phyloP scores from a whole-genome alignment of 2,329 filamentous ascomycete species.

The Trichoderma lentiforme region DNA sequence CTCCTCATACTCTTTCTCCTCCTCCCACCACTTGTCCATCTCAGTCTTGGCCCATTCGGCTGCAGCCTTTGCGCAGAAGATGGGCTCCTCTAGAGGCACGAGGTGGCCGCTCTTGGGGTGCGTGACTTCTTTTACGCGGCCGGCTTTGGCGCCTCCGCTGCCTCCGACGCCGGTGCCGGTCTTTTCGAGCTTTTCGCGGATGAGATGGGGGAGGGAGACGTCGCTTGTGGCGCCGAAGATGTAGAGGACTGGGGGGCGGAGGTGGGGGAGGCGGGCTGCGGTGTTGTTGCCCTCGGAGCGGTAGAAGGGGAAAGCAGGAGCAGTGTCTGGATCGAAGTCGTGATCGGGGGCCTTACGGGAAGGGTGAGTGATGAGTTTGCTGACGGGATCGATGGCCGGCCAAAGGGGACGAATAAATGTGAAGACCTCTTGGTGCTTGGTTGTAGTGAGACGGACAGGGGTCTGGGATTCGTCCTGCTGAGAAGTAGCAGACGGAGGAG shows the following conservation, averaged over 20 bases:
- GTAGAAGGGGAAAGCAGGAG: slow-evolving; percentile 57
- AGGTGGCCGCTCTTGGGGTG: slow-evolving; percentile 70
- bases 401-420: slow-evolving; percentile 66
- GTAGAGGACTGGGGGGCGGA: slow-evolving; percentile 66
- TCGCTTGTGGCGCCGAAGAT: slow-evolving; percentile 62
- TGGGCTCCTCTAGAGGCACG: slow-evolving; percentile 76
- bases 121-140: slow-evolving; percentile 63
- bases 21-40: slow-evolving; percentile 52
- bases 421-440: slow-evolving; percentile 77
- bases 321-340: slow-evolving; percentile 43
- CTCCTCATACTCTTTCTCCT: slow-evolving; percentile 54
- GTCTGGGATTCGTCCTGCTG: slow-evolving; percentile 28
- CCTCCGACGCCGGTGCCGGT: slow-evolving; percentile 67
- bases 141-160: slow-evolving; percentile 60
- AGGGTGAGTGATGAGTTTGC: slow-evolving; percentile 39
- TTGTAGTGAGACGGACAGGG: slow-evolving; percentile 71
- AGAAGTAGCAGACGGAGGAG: neutral
- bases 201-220: slow-evolving; percentile 49
- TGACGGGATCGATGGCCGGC: slow-evolving; percentile 39
- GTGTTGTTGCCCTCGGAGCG: slow-evolving; percentile 60
- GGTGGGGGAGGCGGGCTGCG: slow-evolving; percentile 52
- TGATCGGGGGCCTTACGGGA: slow-evolving; percentile 44
- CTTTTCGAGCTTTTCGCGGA: slow-evolving; percentile 57
- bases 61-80: slow-evolving; percentile 59
- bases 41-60: slow-evolving; percentile 57